Base-by-base conservation (phyloP, 2,329 filamentous ascomycete species). In the Monosporascus sp. region DNA sequence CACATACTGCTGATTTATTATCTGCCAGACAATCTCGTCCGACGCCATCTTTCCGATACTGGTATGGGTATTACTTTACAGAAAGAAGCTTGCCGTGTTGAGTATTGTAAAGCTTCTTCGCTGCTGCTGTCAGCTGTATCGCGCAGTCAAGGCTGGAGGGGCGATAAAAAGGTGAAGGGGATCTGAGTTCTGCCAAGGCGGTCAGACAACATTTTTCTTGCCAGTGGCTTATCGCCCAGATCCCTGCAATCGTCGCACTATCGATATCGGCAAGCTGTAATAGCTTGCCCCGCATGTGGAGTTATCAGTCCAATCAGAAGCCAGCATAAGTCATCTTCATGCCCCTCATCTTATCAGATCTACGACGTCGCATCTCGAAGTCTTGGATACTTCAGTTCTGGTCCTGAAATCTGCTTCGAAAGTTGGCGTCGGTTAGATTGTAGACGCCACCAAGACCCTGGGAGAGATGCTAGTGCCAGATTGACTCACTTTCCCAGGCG, bases 11-110 rank as follows among this genome's bases (percentile, higher is more conserved):
- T 94, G 89, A 73, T 96, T 95, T 62, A 97, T 96, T 53, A 97
- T 89, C 70, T 92, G 86, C 94, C 94, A 99, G 59, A 97, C 87
- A 60, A 97, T 95, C 74, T 97, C 93, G 78, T 97, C 93, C 58
- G 90, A 95, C 54, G 89, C 84, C 89, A 94, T 95, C 53, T 54
- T 73, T 65, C 14, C 22, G 5, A 24, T 31, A 27, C 9, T 46
- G 9, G 22, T 18, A 24, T 25, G 17, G 14, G 42, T 27, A 25
- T n/a, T 6, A 17, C 22, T 46, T 24, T 9, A 34, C 31, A 14
- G 9, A 11, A 31, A 31, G 31, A 34, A 14, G 31, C 1, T 31
- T 9, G 31, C 31, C 31, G 31, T 14, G 31, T 14, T 14, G 31
- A 14, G 11, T 34, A 34, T 14, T 31, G 31, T 34, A 34, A 34